Percentiles rank a stretch among this genome's conserved stretches.
Conservation (phyloP, 2,329 filamentous ascomycete species). For the Ceratocystis huliohia region DNA sequence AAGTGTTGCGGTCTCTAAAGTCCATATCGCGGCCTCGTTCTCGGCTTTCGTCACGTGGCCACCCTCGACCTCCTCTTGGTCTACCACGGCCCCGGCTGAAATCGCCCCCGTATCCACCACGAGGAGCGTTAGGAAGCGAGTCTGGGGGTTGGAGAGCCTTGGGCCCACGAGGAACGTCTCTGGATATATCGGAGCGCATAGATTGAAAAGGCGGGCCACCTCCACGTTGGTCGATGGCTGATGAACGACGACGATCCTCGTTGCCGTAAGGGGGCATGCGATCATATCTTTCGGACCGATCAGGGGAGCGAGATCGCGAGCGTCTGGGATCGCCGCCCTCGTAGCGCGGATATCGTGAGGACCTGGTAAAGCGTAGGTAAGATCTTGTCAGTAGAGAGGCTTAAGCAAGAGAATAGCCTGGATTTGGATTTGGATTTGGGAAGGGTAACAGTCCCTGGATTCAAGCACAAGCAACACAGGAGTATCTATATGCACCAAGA, state of each 20-base stretch:
- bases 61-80: slow-evolving; percentile 45
- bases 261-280: slow-evolving; percentile 44
- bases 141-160: slow-evolving; percentile 55
- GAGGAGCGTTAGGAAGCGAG: slow-evolving; percentile 52
- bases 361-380: slow-evolving; percentile 28
- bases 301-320: slow-evolving; percentile 56
- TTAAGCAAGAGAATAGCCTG: background rate
- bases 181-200: slow-evolving; percentile 42
- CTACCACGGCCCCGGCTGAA: slow-evolving; percentile 42
- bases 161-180: slow-evolving; percentile 65
- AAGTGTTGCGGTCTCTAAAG: slow-evolving; percentile 38
- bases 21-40: slow-evolving; percentile 47
- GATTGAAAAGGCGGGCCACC: slow-evolving; percentile 47
- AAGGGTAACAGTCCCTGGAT: background rate
- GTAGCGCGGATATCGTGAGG: slow-evolving; percentile 47
- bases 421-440: background rate
- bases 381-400: slow-evolving; percentile 4
- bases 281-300: slow-evolving; percentile 53
- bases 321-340: slow-evolving; percentile 43
- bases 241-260: slow-evolving; percentile 57
- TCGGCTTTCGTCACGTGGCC: slow-evolving; percentile 48
- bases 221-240: slow-evolving; percentile 32
- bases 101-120: slow-evolving; percentile 52
- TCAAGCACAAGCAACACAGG: background rate
- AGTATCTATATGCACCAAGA: background rate